phyloP scores from a whole-genome alignment of 1,139 yeast genomes.

The Zygoascus meyerae region DNA sequence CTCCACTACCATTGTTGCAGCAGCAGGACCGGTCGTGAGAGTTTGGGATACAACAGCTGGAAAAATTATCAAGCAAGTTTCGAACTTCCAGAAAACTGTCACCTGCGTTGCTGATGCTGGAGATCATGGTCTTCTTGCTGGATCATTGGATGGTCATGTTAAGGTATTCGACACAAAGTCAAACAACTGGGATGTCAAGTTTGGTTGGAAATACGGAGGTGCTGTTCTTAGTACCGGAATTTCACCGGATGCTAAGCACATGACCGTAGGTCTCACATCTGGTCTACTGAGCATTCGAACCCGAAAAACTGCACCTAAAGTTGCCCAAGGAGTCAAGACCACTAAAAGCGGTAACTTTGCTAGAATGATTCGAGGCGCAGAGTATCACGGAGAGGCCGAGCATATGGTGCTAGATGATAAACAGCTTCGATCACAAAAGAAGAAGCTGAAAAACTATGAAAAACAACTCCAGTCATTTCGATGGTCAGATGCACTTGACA shows the following conservation, averaged over 20 bases:
- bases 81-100: slow-evolving; percentile 88
- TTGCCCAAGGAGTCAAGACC: slow-evolving; percentile 42
- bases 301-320: slow-evolving; percentile 63
- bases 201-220: slow-evolving; percentile 96
- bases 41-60: slow-evolving; percentile 91
- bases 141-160: slow-evolving; percentile 95
- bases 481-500: slow-evolving; percentile 89
- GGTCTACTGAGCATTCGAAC: slow-evolving; percentile 88
- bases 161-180: slow-evolving; percentile 86
- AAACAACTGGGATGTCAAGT: slow-evolving; percentile 83
- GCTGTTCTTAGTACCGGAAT: slow-evolving; percentile 87
- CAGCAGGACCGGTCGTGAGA: slow-evolving; percentile 75
- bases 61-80: slow-evolving; percentile 53
- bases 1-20: slow-evolving; percentile 75
- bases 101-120: slow-evolving; percentile 61
- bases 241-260: slow-evolving; percentile 83
- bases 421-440: slow-evolving; percentile 38
- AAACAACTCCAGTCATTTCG: slow-evolving; percentile 77
- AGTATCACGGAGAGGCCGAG: slow-evolving; percentile 85
- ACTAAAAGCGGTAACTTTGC: slow-evolving; percentile 50
- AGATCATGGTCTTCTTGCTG: slow-evolving; percentile 74
- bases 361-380: slow-evolving; percentile 85
- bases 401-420: slow-evolving; percentile 58
- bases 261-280: slow-evolving; percentile 89
- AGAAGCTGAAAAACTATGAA: slow-evolving; percentile 75